Evolutionary conservation across 208 protist genomes (phyloP), one percentile per base, ranked within the genome.

Genomic region (Leishmania gerbilli): DNA sequence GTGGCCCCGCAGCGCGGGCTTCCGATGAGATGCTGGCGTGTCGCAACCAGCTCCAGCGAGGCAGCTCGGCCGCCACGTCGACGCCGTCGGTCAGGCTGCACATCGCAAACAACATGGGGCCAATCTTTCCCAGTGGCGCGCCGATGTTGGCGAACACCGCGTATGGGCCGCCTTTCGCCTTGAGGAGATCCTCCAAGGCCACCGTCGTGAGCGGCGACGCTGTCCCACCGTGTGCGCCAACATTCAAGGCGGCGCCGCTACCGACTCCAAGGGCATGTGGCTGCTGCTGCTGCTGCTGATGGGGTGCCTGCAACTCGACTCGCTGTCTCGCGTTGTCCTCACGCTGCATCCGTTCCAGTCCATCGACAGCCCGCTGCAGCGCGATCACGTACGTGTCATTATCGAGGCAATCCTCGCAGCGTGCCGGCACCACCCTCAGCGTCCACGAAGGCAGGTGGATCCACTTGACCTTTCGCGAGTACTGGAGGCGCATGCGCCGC

Each of bases 371-470:
- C 0, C 15, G 71, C 60, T 69, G 53, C 51, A 78, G 24, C 37
- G 75, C 75, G 56, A 19, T 17, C 19, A 2, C 4, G 37, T 78
- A 78, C 37, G 37, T 53, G 19, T 69, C 58, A 2, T 17, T 31
- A 40, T 64, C 53, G 13, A 68, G 42, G 75, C 77, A 81, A 56
- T 76, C 82, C 42, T 79, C n/a, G 27, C 82, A 77, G 24, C 21
- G 24, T 42, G 58, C n/a, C 34, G 24, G 24, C 31, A 85, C n/a
- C 0, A 79, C 56, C 51, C 69, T 51, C 47, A 85, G 82, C 64
- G 82, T 81, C 82, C 82, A 85, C 37, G 82, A 81, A 1, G 82
- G 82, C 34, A 85, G 72, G 69, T 81, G 76, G 24, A 74, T 56
- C 58, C 62, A 60, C 71, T 76, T 76, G 13, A 76, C 71, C 51